phyloP scores from a whole-genome alignment of 768 basidiomycete genomes.

The Leccinum incarnatum region DNA sequence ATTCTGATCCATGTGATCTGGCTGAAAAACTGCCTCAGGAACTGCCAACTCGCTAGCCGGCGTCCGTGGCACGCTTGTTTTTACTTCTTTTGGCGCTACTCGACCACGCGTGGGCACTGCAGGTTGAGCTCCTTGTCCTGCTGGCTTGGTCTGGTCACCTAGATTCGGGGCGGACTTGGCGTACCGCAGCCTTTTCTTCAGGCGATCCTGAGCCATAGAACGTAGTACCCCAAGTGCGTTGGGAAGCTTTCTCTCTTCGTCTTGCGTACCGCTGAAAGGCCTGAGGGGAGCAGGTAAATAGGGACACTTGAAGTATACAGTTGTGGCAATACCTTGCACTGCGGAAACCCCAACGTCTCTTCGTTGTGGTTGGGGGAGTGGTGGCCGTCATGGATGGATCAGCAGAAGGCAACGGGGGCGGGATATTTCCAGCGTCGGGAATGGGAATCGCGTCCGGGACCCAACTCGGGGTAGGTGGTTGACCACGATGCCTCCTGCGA shows the following conservation, averaged over 20 bases:
- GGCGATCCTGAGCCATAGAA: conserved; percentile 12
- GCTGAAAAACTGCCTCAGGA: background rate
- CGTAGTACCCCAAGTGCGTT: conserved; percentile 8
- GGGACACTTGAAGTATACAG: background rate
- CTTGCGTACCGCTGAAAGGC: conserved; percentile 4
- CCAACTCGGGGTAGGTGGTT: background rate
- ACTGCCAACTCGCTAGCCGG: background rate
- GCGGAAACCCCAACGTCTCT: conserved; percentile 17
- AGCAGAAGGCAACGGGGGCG: background rate
- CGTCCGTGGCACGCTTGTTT: background rate
- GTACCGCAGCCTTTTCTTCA: conserved; percentile 20
- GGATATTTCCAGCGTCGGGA: conserved; percentile 3
- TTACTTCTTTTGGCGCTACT: background rate
- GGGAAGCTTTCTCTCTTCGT: conserved; percentile 6
- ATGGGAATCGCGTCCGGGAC: conserved; percentile 15
- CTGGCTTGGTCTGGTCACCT: background rate
- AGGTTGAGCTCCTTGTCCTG: background rate
- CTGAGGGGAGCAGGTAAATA: conserved; percentile 10
- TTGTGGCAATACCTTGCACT: conserved; percentile 18
- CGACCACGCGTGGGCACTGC: background rate
- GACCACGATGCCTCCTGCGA: conserved; percentile 18
- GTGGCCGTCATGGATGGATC: conserved; percentile 1
- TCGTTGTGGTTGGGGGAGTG: background rate
- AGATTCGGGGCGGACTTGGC: conserved; percentile 28
- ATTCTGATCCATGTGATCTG: conserved; percentile 16